Evolutionary conservation across 2,329 filamentous ascomycete genomes (phyloP).

Genomic region (Talaromyces sp.): DNA sequence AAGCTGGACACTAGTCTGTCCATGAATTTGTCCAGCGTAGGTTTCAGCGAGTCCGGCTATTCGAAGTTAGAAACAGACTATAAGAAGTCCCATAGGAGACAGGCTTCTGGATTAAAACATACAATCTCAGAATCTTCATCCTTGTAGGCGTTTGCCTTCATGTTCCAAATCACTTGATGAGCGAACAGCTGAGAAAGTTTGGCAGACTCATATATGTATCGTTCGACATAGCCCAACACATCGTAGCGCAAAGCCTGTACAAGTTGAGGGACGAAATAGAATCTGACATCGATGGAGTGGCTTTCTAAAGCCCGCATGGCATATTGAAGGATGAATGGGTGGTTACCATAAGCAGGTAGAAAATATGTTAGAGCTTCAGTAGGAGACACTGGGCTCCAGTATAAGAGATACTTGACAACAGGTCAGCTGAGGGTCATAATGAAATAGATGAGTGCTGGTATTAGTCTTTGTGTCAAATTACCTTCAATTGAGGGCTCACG

Average conservation of each 20-base stretch:
- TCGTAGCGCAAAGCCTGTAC: conserved; percentile 95
- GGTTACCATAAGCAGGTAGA: conserved; percentile 81
- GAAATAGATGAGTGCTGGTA: neutral
- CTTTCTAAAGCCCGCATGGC: conserved; percentile 92
- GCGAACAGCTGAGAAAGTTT: conserved; percentile 98
- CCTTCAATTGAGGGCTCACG: conserved; percentile 79
- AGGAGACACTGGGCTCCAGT: conserved; percentile 89
- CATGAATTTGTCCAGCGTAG: conserved; percentile 87
- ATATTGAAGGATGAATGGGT: conserved; percentile 92
- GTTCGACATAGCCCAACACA: conserved; percentile 85
- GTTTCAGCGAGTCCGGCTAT: conserved; percentile 85
- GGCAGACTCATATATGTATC: conserved; percentile 94
- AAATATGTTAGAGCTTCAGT: conserved; percentile 93
- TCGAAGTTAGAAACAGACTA: conserved; percentile 18
- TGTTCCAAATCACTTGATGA: conserved; percentile 99
- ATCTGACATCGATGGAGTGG: conserved; percentile 93
- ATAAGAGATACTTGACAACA: conserved; percentile 70
- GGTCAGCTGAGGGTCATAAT: conserved; percentile 26
- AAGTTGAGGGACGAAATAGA: conserved; percentile 98
- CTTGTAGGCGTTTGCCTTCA: conserved; percentile 98
- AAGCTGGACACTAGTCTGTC: conserved; percentile 78
- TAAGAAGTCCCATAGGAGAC: conserved; percentile 8
- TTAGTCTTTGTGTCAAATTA: conserved; percentile 52
- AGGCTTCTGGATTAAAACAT: conserved; percentile 34
- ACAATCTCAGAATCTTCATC: conserved; percentile 87